These are phyloP conservation scores for Gamarada debralockiae DNA, from an alignment of 495 filamentous ascomycete species.

Conservation along the genomic window DNA sequence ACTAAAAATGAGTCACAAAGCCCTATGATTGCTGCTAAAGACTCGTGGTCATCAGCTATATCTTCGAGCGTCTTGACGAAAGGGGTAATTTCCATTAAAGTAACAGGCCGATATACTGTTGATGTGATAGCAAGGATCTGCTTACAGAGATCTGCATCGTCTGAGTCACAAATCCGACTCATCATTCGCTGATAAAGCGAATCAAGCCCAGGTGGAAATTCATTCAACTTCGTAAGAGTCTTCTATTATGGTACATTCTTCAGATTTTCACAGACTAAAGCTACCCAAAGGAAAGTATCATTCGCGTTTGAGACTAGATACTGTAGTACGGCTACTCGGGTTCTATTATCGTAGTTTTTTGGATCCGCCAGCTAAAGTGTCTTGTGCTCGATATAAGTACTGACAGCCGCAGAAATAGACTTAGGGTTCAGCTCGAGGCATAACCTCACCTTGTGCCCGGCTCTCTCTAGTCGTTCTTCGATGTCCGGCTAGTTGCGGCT, in stretches of 20 bases:
- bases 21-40: slow-evolving; percentile 1
- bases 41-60: neutral
- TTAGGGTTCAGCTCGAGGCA: slow-evolving; percentile 27
- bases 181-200: slow-evolving; percentile 31
- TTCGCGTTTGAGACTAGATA: slow-evolving; percentile 6
- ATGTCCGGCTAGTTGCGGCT: slow-evolving; percentile 11
- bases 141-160: slow-evolving; percentile 11
- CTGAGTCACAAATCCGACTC: slow-evolving; percentile 18
- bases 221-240: slow-evolving; percentile 6
- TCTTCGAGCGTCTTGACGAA: neutral
- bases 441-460: slow-evolving; percentile 12
- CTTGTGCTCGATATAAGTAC: slow-evolving; percentile 8
- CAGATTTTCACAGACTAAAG: slow-evolving; percentile 10
- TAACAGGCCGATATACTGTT: slow-evolving; percentile 15
- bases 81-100: slow-evolving; percentile 7
- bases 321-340: neutral
- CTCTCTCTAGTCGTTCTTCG: slow-evolving; percentile 1
- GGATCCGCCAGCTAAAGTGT: neutral
- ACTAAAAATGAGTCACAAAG: neutral
- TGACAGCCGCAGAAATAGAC: slow-evolving; percentile 17
- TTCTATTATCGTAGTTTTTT: neutral
- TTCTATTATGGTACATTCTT: slow-evolving; percentile 1
- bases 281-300: no score
- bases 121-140: slow-evolving; percentile 17
- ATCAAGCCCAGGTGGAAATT: slow-evolving; percentile 28